Base-by-base conservation (phyloP, 2,329 filamentous ascomycete species). In the Colletotrichum musae region DNA sequence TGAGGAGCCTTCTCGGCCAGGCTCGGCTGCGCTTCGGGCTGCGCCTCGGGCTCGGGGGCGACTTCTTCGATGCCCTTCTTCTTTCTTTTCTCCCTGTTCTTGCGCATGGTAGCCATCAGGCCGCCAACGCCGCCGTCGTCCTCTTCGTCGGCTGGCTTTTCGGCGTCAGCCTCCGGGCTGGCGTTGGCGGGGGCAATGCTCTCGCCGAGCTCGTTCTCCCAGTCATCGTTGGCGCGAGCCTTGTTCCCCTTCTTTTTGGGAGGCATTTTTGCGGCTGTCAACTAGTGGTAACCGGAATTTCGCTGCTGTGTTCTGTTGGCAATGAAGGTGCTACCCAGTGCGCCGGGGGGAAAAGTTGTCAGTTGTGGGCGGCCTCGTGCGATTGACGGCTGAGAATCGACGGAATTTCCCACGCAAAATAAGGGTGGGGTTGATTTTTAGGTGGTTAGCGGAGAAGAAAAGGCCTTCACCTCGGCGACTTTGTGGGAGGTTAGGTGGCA, bases 161-260 rank as follows among this genome's bases (percentile, higher is more conserved):
- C 84, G 62, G 85, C 83, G 32, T 84, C 86, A 57, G 81, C 85
- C 47, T 83, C 84, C 58, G 83, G 79, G 43, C 83, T 83, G 70
- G 88, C 83, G 59, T 86, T 85, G 63, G 87, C 84, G 7, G 92
- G 90, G 72, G 89, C 88, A 77, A 91, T 87, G 70, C 87, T 85
- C 84, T 98, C 95, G 77, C 94, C 95, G 64, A 98, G 87, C 72
- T 97, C 94, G 64, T 93, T 91, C 82, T 98, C 96, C 95, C 95
- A 98, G 86, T 98, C 94, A 77, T 97, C 94, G 79, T 93, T 89
- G 78, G 86, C 89, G 80, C 90, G 91, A 87, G 95, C 97, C 83
- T 91, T 93, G 80, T 92, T 92, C 75, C 85, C 86, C 89, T 97
- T 98, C 88, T 96, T 97, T 86, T 98, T 98, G 72, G 95, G 95